Conservation (phyloP, 148 eudicot species). For the Amaranthus palmeri region DNA sequence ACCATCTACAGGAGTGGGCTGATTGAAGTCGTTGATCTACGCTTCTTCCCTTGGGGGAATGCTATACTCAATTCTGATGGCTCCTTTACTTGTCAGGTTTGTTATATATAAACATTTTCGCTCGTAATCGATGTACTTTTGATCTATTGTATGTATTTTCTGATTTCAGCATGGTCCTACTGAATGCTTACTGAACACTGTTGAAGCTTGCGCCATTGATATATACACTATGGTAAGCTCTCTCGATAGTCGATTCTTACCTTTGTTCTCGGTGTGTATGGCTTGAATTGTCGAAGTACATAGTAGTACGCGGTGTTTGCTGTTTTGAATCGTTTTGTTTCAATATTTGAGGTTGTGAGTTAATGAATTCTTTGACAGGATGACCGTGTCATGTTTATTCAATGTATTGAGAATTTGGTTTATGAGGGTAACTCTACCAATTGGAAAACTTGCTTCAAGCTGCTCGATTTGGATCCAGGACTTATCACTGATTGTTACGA, state of each 20-base stretch:
- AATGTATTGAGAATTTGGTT: slow-evolving; percentile 60
- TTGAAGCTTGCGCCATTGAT: slow-evolving; percentile 85
- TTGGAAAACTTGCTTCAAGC: slow-evolving; percentile 62
- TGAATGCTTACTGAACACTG: slow-evolving; percentile 76
- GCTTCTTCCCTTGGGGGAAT: slow-evolving; percentile 72
- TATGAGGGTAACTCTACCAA: slow-evolving; percentile 34
- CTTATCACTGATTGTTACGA: slow-evolving; percentile 45
- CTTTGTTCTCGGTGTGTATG: background rate
- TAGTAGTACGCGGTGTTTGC: too few species aligned
- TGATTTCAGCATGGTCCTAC: slow-evolving; percentile 82
- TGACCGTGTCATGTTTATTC: slow-evolving; percentile 54
- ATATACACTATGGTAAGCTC: slow-evolving; percentile 76
- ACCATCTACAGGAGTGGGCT: slow-evolving; percentile 43
- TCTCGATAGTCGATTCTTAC: background rate
- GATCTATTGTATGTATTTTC: slow-evolving; percentile 13
- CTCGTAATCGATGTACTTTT: background rate
- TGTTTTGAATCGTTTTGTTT: background rate
- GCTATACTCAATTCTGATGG: slow-evolving; percentile 35
- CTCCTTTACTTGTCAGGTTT: slow-evolving; percentile 64
- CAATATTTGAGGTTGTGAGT: slow-evolving; percentile 5
- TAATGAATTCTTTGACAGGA: slow-evolving; percentile 33
- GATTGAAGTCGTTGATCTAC: slow-evolving; percentile 49
- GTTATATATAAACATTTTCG: background rate
- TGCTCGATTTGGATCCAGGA: slow-evolving; percentile 39
- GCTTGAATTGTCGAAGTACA: too few species aligned